phyloP scores from a whole-genome alignment of 768 basidiomycete species.

The Candolleomyces aberdarensis region DNA sequence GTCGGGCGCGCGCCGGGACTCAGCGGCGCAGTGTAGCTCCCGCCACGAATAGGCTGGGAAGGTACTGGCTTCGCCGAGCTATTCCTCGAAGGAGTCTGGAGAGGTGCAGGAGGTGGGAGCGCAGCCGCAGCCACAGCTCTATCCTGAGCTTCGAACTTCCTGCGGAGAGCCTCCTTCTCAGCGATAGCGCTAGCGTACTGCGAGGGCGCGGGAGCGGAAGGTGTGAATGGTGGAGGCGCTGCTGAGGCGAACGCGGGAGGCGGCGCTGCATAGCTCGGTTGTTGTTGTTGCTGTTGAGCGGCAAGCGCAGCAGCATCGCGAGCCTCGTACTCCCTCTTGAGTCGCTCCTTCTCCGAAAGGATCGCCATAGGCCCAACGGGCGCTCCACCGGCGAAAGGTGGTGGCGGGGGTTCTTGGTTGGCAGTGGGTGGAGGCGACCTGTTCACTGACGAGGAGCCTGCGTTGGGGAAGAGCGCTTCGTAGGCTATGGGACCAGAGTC shows the following conservation, averaged over 20 bases:
- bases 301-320: conserved; percentile 55
- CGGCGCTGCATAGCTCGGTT: neutral
- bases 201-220: conserved; percentile 18
- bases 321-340: conserved; percentile 62
- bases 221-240: conserved; percentile 21
- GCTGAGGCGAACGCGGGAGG: conserved; percentile 14
- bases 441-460: conserved; percentile 18
- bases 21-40: neutral
- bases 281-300: conserved; percentile 14
- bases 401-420: conserved; percentile 1
- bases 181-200: conserved; percentile 30
- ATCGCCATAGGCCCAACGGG: conserved; percentile 35
- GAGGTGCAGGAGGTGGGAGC: conserved; percentile 11
- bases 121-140: conserved; percentile 20
- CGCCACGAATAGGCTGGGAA: too few species aligned
- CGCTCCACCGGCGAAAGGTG: conserved; percentile 31
- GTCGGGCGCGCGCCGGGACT: conserved; percentile 13
- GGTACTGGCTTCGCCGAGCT: neutral
- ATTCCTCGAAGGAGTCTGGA: conserved; percentile 4
- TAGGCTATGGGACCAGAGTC: conserved; percentile 52
- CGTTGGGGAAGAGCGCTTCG: conserved; percentile 54
- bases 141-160: conserved; percentile 57
- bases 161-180: conserved; percentile 57
- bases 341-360: conserved; percentile 65
- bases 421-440: conserved; percentile 21